These are phyloP conservation scores for Fusarium euwallaceae DNA, from an alignment of 2,329 filamentous ascomycete species.

Conservation along the genomic window DNA sequence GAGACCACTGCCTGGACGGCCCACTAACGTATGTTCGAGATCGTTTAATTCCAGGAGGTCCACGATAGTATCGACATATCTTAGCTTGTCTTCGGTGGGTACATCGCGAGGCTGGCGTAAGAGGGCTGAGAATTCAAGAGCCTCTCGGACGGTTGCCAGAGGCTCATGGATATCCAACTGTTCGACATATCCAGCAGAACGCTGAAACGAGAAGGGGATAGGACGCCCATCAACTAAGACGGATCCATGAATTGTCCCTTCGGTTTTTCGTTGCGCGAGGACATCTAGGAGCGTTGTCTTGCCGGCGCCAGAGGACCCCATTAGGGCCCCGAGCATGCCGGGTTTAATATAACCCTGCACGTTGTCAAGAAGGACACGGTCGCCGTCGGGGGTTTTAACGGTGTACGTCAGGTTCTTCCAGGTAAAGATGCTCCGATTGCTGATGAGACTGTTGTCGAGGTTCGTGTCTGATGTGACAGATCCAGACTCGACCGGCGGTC, in stretches of 20 bases:
- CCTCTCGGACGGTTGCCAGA: constrained; percentile 83
- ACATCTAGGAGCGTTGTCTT: constrained; percentile 90
- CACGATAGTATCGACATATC: background rate
- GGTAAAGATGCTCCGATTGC: constrained; percentile 65
- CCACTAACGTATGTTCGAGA: background rate
- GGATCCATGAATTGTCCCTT: constrained; percentile 87
- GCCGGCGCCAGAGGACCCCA: constrained; percentile 81
- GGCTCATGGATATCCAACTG: constrained; percentile 87
- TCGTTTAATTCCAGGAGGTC: background rate
- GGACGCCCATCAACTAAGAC: constrained; percentile 74
- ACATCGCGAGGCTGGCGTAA: background rate
- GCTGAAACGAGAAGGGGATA: constrained; percentile 83
- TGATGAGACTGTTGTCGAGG: constrained; percentile 4
- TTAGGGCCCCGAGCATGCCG: constrained; percentile 76
- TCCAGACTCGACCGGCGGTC: background rate
- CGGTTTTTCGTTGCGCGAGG: constrained; percentile 83
- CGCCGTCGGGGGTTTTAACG: constrained; percentile 74
- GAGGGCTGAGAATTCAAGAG: background rate
- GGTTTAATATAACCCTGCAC: constrained; percentile 81
- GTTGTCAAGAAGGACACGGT: constrained; percentile 73
- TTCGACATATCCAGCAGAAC: constrained; percentile 90
- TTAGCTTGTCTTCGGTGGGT: background rate
- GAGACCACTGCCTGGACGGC: background rate
- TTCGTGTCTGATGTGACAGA: background rate
- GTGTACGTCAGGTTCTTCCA: constrained; percentile 80